A percentile compares a stretch with the other conserved stretches of the same genome.
Evolutionary conservation across 345 rosid species (phyloP).

Genomic region (Excoecaria agallocha): DNA sequence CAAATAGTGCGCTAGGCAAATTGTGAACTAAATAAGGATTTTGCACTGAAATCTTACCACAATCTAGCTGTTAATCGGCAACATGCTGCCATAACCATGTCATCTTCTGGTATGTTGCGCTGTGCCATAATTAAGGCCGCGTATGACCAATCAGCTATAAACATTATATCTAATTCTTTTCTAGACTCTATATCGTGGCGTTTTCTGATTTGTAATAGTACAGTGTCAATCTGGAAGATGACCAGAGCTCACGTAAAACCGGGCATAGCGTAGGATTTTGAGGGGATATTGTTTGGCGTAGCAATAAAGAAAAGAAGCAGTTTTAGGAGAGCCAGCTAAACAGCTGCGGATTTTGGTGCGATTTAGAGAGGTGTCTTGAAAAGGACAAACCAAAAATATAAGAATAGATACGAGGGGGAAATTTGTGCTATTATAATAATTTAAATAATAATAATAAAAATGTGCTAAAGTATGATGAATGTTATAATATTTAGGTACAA

Average conservation of each 20-base stretch:
- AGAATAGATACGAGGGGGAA: background rate
- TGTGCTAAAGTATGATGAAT: too few relatives aligned
- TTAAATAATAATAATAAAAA: too few relatives aligned
- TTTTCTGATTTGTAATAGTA: background rate
- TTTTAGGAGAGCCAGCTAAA: background rate
- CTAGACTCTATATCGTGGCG: background rate
- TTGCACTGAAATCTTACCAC: background rate
- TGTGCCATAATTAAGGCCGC: constrained; percentile 9
- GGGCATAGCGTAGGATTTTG: too few relatives aligned
- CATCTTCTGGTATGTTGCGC: background rate
- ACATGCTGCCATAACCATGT: background rate
- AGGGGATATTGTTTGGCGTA: too few relatives aligned
- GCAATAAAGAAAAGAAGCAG: too few relatives aligned
- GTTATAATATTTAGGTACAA: background rate
- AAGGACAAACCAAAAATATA: constrained; percentile 10
- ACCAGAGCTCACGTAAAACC: too few relatives aligned
- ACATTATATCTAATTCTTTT: background rate
- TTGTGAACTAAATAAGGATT: background rate
- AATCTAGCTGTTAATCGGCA: background rate
- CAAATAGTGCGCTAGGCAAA: background rate
- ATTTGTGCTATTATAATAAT: background rate
- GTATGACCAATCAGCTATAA: background rate
- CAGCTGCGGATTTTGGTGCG: constrained; percentile 7
- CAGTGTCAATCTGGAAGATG: too few relatives aligned
- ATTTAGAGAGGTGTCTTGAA: constrained; percentile 9